Base-by-base conservation (phyloP, 345 rosid species). In the Theobroma cacao region DNA sequence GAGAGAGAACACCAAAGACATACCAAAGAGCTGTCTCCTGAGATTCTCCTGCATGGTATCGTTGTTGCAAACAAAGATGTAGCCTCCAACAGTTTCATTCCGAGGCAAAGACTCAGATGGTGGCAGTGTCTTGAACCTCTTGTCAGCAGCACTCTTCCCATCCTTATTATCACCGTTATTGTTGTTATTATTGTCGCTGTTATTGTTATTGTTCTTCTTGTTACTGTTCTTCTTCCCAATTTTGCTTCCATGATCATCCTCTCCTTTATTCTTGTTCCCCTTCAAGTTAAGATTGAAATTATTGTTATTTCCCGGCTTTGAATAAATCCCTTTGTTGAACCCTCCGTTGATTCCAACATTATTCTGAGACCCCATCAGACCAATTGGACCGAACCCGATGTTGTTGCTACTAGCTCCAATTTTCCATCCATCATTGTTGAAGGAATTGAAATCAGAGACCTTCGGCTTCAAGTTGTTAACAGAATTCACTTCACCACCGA, bases 51-150 rank as follows among this genome's bases (percentile, higher is more conserved):
- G 86, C 99, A 97, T 97, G 43, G 99, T 97, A 74, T 97, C 99
- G 71, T 97, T 97, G 90, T 97, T 94, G 88, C 99, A 97, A n/a
- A 97, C 99, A 66, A 97, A 94, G 79, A 97, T 97, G 80, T 97
- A 97, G 0, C 99, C 99, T 2, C 99, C 99, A 15, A 97, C 84
- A 28, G 95, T 90, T 84, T 97, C 98, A 66, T 92, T 90, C 59
- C 98, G 89, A 1, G 98, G 98, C 72, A 97, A 82, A 33, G 99
- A 82, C 77, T 97, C 99, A 0, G 99, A 80, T 0, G 99, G 90
- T 33, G 99, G 99, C 7, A 97, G 94, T 0, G 98, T 97, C 90
- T 97, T 97, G 59, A 97, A 97, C 85, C 99, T 89, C 88, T 94
- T 97, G 38, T 97, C 99, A 66, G 62, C 81, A 28, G 50, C 85